Conservation (phyloP, 768 basidiomycete genomes). For the Macrocybe gigantea region DNA sequence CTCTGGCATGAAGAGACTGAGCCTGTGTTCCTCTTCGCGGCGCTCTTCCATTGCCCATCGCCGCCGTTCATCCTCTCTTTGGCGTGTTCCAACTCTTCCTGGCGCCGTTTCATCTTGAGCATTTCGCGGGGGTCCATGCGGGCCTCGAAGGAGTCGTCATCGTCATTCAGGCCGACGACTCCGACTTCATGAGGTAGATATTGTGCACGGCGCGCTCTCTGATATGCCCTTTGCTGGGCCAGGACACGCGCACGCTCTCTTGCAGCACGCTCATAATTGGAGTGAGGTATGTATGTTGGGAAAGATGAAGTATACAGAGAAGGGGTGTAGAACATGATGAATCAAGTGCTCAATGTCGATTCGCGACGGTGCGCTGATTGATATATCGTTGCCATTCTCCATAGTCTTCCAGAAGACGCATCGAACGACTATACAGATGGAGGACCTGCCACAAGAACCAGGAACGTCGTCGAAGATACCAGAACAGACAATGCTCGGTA, state of each 20-base stretch:
- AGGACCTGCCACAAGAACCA: too few species aligned
- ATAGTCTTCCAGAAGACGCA: too few species aligned
- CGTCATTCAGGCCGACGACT: conserved; percentile 25
- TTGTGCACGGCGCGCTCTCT: conserved; percentile 27
- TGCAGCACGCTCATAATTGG: background rate
- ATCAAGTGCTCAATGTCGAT: too few species aligned
- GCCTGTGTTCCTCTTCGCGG: background rate
- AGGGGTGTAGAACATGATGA: too few species aligned
- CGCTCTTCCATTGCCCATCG: conserved; percentile 13
- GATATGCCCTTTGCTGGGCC: conserved; percentile 24
- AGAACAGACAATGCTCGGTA: background rate
- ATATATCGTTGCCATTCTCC: too few species aligned
- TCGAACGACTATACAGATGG: too few species aligned
- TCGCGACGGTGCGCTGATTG: too few species aligned
- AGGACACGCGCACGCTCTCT: conserved; percentile 17
- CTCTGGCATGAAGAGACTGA: background rate
- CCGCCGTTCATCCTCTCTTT: conserved; percentile 13
- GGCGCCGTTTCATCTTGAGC: conserved; percentile 19
- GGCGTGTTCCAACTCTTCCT: conserved; percentile 8
- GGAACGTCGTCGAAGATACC: conserved; percentile 5
- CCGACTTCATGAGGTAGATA: conserved; percentile 27
- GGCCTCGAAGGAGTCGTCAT: conserved; percentile 23
- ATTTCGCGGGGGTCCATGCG: conserved; percentile 3
- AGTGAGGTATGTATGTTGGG: too few species aligned
- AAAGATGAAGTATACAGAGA: too few species aligned